phyloP scores from a whole-genome alignment of 176 grass and related monocot genomes.

The Oryza glumipatula region DNA sequence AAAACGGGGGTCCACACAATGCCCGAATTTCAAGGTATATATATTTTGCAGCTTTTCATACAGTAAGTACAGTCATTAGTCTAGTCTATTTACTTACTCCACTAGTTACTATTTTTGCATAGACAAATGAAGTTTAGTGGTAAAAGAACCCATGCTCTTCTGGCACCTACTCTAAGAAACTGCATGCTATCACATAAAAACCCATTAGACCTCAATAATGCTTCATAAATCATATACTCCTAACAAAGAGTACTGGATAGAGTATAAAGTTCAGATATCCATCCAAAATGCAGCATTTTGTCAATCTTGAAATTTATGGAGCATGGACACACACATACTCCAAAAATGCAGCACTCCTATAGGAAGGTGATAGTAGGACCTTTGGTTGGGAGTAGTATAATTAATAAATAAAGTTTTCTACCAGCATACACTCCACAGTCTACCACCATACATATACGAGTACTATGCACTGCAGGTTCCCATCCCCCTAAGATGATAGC shows the following conservation, averaged over 20 bases:
- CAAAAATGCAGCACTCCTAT: not conserved
- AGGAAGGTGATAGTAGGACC: not conserved
- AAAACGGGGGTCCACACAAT: no score
- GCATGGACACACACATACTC: not conserved
- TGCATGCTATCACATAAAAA: not conserved
- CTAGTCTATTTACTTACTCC: not conserved
- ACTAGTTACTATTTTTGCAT: not conserved
- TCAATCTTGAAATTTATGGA: not conserved
- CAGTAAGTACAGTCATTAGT: not conserved
- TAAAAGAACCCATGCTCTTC: not conserved
- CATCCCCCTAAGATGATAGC: slow-evolving; percentile 18
- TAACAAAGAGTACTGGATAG: not conserved
- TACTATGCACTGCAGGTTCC: not conserved
- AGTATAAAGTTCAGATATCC: not conserved
- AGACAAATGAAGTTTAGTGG: not conserved
- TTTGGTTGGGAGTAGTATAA: not conserved
- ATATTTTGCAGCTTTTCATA: not conserved
- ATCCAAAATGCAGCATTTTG: not conserved
- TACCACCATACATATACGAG: not conserved
- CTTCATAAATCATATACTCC: not conserved
- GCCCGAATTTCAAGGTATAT: not conserved
- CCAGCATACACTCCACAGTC: slow-evolving; percentile 6
- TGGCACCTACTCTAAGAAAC: not conserved
- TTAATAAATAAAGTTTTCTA: not conserved
- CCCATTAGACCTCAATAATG: not conserved